Conservation (phyloP, 1,284 basidiomycete genomes). For the Papiliotrema fonsecae region DNA sequence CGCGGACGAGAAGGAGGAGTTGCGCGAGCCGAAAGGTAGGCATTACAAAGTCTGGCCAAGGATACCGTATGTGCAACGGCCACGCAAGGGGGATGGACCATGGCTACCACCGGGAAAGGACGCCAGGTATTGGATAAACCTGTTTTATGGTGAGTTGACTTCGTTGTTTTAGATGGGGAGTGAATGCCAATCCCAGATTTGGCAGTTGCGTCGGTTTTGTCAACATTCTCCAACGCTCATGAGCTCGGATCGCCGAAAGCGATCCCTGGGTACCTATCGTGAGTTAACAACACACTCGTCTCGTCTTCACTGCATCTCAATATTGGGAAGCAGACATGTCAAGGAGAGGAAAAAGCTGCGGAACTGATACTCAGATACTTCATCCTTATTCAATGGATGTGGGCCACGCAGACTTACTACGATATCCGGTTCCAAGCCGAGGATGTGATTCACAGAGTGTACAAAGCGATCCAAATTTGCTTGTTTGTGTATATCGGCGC, state of each 20-base stretch:
- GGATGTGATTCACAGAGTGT: slow-evolving; percentile 25
- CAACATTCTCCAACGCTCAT: slow-evolving; percentile 24
- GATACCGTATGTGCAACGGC: background rate
- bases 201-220: slow-evolving; percentile 32
- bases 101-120: slow-evolving; percentile 23
- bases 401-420: slow-evolving; percentile 30
- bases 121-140: slow-evolving; percentile 22
- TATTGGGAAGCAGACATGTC: too few species aligned
- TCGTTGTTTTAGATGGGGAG: too few species aligned
- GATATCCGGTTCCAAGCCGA: slow-evolving; percentile 26
- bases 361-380: slow-evolving; percentile 13
- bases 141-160: slow-evolving; percentile 27
- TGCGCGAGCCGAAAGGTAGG: background rate
- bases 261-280: slow-evolving; percentile 26
- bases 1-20: too few species aligned
- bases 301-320: too few species aligned
- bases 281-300: slow-evolving; percentile 1
- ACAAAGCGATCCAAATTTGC: slow-evolving; percentile 26
- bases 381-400: slow-evolving; percentile 26
- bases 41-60: background rate
- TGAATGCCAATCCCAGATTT: slow-evolving; percentile 17
- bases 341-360: background rate
- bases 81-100: background rate
- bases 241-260: slow-evolving; percentile 16
- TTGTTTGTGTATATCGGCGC: slow-evolving; percentile 35